These are phyloP conservation scores for Dendrobium catenatum DNA, from an alignment of 106 monocot genomes.

Conservation along the genomic window DNA sequence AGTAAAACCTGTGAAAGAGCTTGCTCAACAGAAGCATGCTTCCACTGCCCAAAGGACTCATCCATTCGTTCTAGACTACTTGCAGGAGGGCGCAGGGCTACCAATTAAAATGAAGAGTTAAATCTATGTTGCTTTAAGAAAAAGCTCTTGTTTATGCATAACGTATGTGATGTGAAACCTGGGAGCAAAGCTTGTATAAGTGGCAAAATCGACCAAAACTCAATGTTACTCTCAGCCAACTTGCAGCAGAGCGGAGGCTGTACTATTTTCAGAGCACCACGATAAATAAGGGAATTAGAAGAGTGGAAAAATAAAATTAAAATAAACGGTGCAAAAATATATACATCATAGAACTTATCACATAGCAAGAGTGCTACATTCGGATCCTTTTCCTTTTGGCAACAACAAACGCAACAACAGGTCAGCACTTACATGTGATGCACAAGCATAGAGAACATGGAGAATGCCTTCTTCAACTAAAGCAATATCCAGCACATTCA, in stretches of 20 bases:
- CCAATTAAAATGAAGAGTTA: constrained; percentile 5
- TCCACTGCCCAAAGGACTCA: constrained; percentile 78
- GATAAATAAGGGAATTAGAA: neutral
- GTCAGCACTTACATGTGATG: constrained; percentile 54
- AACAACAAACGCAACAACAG: neutral
- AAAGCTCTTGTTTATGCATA: neutral
- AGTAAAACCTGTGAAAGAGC: constrained; percentile 75
- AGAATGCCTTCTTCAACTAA: constrained; percentile 85
- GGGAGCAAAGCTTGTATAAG: constrained; percentile 90
- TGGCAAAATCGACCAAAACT: constrained; percentile 72
- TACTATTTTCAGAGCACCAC: constrained; percentile 13
- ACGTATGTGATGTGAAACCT: constrained; percentile 34
- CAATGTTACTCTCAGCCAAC: constrained; percentile 56
- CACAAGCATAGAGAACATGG: constrained; percentile 89
- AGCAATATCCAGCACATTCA: constrained; percentile 69
- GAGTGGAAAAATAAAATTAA: neutral
- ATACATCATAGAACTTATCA: constrained; percentile 4
- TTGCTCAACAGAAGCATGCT: constrained; percentile 46
- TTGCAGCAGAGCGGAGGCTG: constrained; percentile 68
- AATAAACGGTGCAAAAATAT: neutral
- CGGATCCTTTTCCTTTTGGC: neutral
- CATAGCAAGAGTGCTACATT: neutral
- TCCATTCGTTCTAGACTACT: constrained; percentile 53
- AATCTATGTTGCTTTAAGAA: constrained; percentile 6
- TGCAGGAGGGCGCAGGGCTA: constrained; percentile 81